phyloP scores from a whole-genome alignment of 352 stramenopile species.

The Globisporangium irregulare region DNA sequence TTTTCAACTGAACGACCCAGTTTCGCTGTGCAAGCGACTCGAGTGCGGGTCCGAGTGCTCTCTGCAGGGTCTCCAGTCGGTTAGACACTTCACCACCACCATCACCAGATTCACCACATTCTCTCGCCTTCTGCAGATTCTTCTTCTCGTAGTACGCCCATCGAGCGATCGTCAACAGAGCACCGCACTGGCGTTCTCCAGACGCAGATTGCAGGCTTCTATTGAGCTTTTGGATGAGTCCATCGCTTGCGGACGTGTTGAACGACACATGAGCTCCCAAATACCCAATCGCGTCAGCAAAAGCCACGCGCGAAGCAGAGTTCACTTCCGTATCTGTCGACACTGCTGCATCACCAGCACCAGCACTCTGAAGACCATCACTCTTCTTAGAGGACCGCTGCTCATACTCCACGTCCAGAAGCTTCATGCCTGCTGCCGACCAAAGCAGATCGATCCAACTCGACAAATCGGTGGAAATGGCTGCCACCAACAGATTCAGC shows the following conservation, averaged over 20 bases:
- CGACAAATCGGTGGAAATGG: slow-evolving; percentile 20
- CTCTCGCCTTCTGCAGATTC: neutral
- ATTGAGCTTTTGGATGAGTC: slow-evolving; percentile 23
- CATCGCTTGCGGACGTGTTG: slow-evolving; percentile 14
- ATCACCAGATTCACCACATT: slow-evolving; percentile 1
- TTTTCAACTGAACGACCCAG: slow-evolving; percentile 28
- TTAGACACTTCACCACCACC: neutral
- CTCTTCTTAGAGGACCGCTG: slow-evolving; percentile 1
- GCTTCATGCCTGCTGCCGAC: slow-evolving; percentile 30
- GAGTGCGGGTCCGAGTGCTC: slow-evolving; percentile 25
- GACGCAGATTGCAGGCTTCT: slow-evolving; percentile 32
- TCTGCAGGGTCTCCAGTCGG: slow-evolving; percentile 21
- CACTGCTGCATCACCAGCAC: neutral
- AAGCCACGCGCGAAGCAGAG: slow-evolving; percentile 39
- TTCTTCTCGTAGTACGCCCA: slow-evolving; percentile 50
- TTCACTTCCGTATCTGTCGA: slow-evolving; percentile 18
- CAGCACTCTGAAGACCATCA: neutral
- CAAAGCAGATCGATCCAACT: slow-evolving; percentile 56
- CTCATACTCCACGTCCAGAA: slow-evolving; percentile 27
- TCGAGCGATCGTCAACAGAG: slow-evolving; percentile 43
- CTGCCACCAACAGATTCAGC: slow-evolving; percentile 21
- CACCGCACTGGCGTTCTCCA: slow-evolving; percentile 61
- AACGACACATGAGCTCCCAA: slow-evolving; percentile 31
- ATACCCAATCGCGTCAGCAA: slow-evolving; percentile 58
- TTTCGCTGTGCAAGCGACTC: slow-evolving; percentile 39